Conservation (phyloP, 2,329 filamentous ascomycete species). For the Phyllosticta citribraziliensis region DNA sequence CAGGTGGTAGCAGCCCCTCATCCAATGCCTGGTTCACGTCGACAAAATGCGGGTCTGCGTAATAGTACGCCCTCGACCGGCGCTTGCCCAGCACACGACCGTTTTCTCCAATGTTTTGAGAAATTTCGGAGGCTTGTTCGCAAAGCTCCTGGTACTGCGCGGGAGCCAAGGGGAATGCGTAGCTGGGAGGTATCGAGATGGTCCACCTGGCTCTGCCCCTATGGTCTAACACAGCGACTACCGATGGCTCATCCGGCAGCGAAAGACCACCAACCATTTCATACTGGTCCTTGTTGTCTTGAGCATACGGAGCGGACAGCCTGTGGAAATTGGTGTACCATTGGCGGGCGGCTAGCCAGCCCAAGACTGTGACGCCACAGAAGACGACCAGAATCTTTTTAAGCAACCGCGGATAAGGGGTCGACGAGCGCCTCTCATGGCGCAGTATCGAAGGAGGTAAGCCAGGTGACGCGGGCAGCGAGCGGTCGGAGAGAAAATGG, state of each 20-base stretch:
- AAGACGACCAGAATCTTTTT: slow-evolving; percentile 49
- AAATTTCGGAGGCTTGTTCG: slow-evolving; percentile 55
- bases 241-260: slow-evolving; percentile 63
- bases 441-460: slow-evolving; percentile 59
- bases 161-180: slow-evolving; percentile 56
- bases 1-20: slow-evolving; percentile 48
- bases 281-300: slow-evolving; percentile 39
- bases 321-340: not conserved
- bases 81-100: slow-evolving; percentile 13
- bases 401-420: slow-evolving; percentile 45
- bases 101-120: slow-evolving; percentile 27
- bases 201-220: slow-evolving; percentile 65
- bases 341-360: slow-evolving; percentile 5
- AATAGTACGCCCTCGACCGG: slow-evolving; percentile 47
- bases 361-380: slow-evolving; percentile 33
- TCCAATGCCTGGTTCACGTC: slow-evolving; percentile 64
- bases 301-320: not conserved
- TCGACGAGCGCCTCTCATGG: slow-evolving; percentile 51
- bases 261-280: slow-evolving; percentile 58
- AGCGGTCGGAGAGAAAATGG: slow-evolving; percentile 57
- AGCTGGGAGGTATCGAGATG: slow-evolving; percentile 61
- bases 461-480: slow-evolving; percentile 60
- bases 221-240: slow-evolving; percentile 58
- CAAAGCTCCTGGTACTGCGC: slow-evolving; percentile 62
- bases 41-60: slow-evolving; percentile 58